Evolutionary conservation across 345 rosid species (phyloP).

Genomic region (Populus pruinosa): DNA sequence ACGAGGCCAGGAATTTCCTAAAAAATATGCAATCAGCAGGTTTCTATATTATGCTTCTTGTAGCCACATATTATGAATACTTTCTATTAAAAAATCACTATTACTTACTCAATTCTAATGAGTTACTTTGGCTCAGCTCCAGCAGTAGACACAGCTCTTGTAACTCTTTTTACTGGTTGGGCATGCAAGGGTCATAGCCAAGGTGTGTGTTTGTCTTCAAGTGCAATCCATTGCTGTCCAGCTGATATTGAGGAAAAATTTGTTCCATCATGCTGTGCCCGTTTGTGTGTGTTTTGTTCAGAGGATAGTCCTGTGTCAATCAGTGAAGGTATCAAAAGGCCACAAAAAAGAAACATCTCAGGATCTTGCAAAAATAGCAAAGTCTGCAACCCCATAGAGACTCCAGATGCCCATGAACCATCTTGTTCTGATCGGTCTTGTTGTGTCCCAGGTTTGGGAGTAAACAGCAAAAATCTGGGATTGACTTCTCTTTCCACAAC

Average conservation of each 20-base stretch:
- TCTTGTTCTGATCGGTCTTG: constrained; percentile 52
- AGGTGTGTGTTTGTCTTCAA: constrained; percentile 62
- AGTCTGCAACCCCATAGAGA: constrained; percentile 25
- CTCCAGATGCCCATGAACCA: constrained; percentile 27
- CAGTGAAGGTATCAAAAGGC: constrained; percentile 38
- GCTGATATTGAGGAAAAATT: constrained; percentile 56
- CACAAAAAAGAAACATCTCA: constrained; percentile 43
- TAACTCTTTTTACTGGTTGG: constrained; percentile 92
- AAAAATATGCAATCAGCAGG: constrained; percentile 81
- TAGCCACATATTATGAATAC: background rate
- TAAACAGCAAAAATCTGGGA: constrained; percentile 56
- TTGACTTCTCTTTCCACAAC: constrained; percentile 64
- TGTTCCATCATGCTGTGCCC: constrained; percentile 42
- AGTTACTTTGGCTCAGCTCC: constrained; percentile 55
- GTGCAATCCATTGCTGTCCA: constrained; percentile 53
- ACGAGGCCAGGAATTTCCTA: constrained; percentile 67
- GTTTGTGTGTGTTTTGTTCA: constrained; percentile 34
- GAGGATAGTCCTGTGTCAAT: constrained; percentile 19
- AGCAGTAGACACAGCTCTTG: constrained; percentile 53
- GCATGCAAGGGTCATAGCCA: constrained; percentile 79
- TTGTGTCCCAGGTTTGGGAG: constrained; percentile 87
- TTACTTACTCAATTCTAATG: constrained; percentile 3
- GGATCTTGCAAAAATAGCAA: constrained; percentile 30
- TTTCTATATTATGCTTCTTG: constrained; percentile 19
- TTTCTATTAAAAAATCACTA: background rate